phyloP scores from a whole-genome alignment of 2,329 filamentous ascomycete species.

The Exophiala viscosa region DNA sequence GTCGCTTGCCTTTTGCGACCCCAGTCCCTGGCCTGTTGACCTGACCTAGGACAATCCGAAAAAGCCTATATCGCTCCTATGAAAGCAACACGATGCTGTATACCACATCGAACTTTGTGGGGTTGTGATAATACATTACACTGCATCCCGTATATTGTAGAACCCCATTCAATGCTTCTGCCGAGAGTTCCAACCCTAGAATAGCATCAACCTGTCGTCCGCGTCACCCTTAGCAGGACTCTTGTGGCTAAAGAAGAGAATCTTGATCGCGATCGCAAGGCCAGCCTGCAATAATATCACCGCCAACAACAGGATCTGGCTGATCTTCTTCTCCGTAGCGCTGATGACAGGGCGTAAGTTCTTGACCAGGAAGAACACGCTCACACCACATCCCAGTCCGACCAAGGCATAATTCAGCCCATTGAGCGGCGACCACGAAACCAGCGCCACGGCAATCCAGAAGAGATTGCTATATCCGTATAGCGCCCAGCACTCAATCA shows the following conservation, averaged over 20 bases:
- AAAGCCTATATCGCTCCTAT: no score
- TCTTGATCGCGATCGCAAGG: slow-evolving; percentile 91
- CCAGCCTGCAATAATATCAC: slow-evolving; percentile 83
- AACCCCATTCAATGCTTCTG: background rate
- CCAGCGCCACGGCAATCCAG: slow-evolving; percentile 90
- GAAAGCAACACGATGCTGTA: no score
- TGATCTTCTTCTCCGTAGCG: slow-evolving; percentile 87
- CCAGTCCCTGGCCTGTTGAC: no score
- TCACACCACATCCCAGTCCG: slow-evolving; percentile 75
- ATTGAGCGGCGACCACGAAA: slow-evolving; percentile 82
- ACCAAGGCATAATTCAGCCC: slow-evolving; percentile 94
- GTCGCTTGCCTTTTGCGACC: no score
- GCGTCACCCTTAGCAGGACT: slow-evolving; percentile 54
- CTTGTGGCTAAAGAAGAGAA: slow-evolving; percentile 83
- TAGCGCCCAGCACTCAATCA: slow-evolving; percentile 91
- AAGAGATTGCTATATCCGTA: slow-evolving; percentile 97
- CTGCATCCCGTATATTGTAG: background rate
- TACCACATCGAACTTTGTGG: no score
- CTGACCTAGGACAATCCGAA: no score
- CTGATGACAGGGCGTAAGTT: slow-evolving; percentile 89
- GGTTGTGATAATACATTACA: background rate
- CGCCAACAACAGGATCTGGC: slow-evolving; percentile 78
- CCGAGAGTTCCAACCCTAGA: background rate
- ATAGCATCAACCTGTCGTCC: slow-evolving; percentile 7
- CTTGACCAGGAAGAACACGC: slow-evolving; percentile 76